A percentile compares a stretch with the other conserved stretches of the same genome.
These are phyloP conservation scores for Nitzschia inconspicua DNA, from an alignment of 108 stramenopile genomes.

Conservation along the genomic window DNA sequence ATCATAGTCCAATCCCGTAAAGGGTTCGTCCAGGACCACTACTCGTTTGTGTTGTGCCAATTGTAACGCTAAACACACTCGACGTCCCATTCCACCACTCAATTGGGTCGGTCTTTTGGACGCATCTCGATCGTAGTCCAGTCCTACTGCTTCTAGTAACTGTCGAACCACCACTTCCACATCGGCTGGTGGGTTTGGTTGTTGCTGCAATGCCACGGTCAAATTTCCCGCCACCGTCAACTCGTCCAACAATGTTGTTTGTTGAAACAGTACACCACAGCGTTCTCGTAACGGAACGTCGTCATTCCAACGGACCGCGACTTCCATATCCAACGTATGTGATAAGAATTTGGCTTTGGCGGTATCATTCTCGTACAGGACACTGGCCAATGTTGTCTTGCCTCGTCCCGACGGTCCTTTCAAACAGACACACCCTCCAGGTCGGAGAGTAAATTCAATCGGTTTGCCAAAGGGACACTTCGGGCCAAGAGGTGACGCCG, in stretches of 20 bases:
- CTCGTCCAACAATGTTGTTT: constrained; percentile 77
- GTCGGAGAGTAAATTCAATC: constrained; percentile 50
- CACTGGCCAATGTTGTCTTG: constrained; percentile 67
- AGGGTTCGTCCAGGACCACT: constrained; percentile 80
- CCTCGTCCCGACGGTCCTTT: constrained; percentile 55
- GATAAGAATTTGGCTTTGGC: constrained; percentile 8
- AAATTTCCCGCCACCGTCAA: constrained; percentile 78
- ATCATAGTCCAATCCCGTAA: constrained; percentile 64
- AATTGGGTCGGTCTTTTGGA: constrained; percentile 60
- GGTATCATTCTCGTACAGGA: constrained; percentile 45
- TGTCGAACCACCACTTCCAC: constrained; percentile 41
- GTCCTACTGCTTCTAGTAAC: constrained; percentile 65
- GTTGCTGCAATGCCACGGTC: constrained; percentile 46
- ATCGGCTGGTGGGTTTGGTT: not conserved
- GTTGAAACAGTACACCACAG: constrained; percentile 78
- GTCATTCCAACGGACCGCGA: constrained; percentile 49
- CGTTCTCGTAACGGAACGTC: constrained; percentile 46
- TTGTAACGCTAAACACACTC: constrained; percentile 76
- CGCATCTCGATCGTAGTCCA: constrained; percentile 68
- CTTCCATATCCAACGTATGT: constrained; percentile 37
- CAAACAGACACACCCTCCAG: constrained; percentile 54
- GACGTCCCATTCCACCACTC: constrained; percentile 82
- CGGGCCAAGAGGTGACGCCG: constrained; percentile 16
- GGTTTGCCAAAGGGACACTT: constrained; percentile 68
- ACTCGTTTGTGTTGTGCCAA: constrained; percentile 77